Conservation (phyloP, 202 grass and related monocot species). For the Eragrostis tef region DNA sequence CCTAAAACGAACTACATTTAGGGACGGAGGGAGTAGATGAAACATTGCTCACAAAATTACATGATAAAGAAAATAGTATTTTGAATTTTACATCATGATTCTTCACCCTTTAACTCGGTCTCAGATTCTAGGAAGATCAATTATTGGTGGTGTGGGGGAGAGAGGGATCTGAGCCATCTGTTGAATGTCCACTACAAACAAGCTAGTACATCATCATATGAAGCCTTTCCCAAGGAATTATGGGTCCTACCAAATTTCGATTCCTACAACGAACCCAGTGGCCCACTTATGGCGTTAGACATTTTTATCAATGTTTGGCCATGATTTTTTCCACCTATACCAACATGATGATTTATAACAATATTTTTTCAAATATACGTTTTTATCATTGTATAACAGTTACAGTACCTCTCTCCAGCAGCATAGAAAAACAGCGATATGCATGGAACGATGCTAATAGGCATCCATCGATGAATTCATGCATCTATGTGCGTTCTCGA, state of each 20-base stretch:
- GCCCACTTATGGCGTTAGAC: neutral
- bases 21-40: no score
- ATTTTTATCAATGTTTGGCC: neutral
- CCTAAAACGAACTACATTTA: no score
- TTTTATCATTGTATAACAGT: neutral
- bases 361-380: neutral
- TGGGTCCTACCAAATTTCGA: constrained; percentile 16
- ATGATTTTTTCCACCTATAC: neutral
- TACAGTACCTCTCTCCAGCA: neutral
- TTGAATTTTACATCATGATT: neutral
- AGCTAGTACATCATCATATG: neutral
- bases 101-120: neutral
- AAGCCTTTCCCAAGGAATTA: neutral
- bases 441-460: neutral
- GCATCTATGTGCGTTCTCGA: neutral
- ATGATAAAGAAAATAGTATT: neutral
- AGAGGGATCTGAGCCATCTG: neutral
- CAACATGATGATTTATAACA: neutral
- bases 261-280: neutral
- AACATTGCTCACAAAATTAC: neutral
- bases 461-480: neutral
- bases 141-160: constrained; percentile 29
- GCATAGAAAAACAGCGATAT: neutral
- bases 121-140: neutral
- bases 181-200: constrained; percentile 14